Percentiles rank a stretch among this genome's conserved stretches.
Evolutionary conservation across 441 rosid genomes (phyloP).

Genomic region (Heliophila coronopifolia): DNA sequence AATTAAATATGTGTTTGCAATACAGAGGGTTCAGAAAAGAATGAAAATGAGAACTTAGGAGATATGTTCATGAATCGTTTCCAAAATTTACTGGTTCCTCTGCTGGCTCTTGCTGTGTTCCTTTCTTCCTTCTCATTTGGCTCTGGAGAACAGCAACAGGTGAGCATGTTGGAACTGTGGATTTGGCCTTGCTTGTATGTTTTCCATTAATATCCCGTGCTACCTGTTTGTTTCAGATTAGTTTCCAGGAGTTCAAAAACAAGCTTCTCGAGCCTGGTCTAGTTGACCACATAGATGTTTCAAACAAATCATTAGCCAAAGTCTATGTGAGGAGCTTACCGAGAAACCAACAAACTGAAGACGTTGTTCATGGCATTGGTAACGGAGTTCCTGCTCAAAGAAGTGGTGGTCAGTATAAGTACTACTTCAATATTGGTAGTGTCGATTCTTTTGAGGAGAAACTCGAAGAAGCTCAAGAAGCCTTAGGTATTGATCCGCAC

Average conservation of each 20-base stretch:
- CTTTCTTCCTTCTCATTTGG: slow-evolving; percentile 43
- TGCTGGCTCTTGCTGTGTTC: slow-evolving; percentile 48
- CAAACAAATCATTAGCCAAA: slow-evolving; percentile 62
- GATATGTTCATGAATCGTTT: slow-evolving; percentile 42
- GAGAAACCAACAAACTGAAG: slow-evolving; percentile 36
- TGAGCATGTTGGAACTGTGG: slow-evolving; percentile 18
- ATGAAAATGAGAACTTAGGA: slow-evolving; percentile 43
- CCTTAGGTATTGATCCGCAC: slow-evolving; percentile 51
- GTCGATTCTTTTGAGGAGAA: slow-evolving; percentile 71
- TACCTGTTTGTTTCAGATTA: slow-evolving; percentile 39
- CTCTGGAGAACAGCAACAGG: slow-evolving; percentile 54
- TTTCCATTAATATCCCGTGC: slow-evolving; percentile 1
- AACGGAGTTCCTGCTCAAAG: slow-evolving; percentile 30
- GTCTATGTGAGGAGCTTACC: slow-evolving; percentile 52
- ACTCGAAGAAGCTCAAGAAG: slow-evolving; percentile 64
- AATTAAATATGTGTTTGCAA: slow-evolving; percentile 13
- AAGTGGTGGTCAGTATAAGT: slow-evolving; percentile 46
- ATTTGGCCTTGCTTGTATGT: not conserved
- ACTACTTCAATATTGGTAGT: slow-evolving; percentile 67
- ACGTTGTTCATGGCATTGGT: slow-evolving; percentile 31
- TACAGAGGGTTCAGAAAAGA: slow-evolving; percentile 63
- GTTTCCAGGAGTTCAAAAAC: slow-evolving; percentile 72
- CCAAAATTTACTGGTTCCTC: slow-evolving; percentile 43
- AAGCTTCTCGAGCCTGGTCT: slow-evolving; percentile 69
- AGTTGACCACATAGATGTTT: slow-evolving; percentile 67